Evolutionary conservation across 345 rosid genomes (phyloP).

Genomic region (Citrus sinensis): DVS_A1.0 CM039166.1:14585501-14586000

Average conservation of each 20-base stretch:
- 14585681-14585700: slow-evolving; percentile 33
- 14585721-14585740: slow-evolving; percentile 34
- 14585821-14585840: slow-evolving; percentile 46
- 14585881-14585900: slow-evolving; percentile 45
- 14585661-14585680: slow-evolving; percentile 22
- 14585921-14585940: slow-evolving; percentile 64
- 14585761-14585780: slow-evolving; percentile 42
- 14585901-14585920: slow-evolving; percentile 50
- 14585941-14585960: slow-evolving; percentile 61
- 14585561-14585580: slow-evolving; percentile 3
- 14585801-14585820: slow-evolving; percentile 45
- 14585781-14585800: slow-evolving; percentile 44
- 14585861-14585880: slow-evolving; percentile 56
- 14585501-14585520: slow-evolving; percentile 27
- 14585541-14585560: slow-evolving; percentile 20
- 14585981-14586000: slow-evolving; percentile 11
- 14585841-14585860: slow-evolving; percentile 49
- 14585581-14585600: slow-evolving; percentile 3
- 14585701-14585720: slow-evolving; percentile 14
- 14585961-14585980: slow-evolving; percentile 42
- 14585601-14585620: slow-evolving; percentile 24
- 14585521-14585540: slow-evolving; percentile 24
- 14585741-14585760: slow-evolving; percentile 36
- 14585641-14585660: slow-evolving; percentile 6
- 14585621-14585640: slow-evolving; percentile 1